Evolutionary conservation across 2,329 filamentous ascomycete genomes (phyloP).

Genomic region (Colletotrichum viniferum): DNA sequence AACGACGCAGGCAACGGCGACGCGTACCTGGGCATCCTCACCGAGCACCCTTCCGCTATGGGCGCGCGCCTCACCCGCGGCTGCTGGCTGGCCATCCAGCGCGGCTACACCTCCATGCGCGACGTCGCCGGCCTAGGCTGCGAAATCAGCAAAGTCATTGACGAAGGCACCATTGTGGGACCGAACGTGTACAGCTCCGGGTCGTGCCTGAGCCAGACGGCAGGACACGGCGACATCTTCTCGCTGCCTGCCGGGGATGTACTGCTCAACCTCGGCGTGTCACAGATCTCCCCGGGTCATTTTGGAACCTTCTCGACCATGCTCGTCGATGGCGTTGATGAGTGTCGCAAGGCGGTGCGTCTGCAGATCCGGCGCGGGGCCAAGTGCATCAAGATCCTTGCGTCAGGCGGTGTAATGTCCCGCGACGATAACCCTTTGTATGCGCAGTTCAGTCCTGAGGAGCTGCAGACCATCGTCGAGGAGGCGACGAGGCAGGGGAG

Average conservation of each 20-base stretch:
- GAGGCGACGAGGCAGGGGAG: constrained; percentile 44
- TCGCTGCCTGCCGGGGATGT: constrained; percentile 38
- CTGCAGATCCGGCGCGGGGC: constrained; percentile 49
- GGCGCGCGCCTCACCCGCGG: constrained; percentile 46
- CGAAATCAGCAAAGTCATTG: constrained; percentile 17
- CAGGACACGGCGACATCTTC: constrained; percentile 51
- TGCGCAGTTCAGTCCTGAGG: constrained; percentile 47
- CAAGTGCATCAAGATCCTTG: constrained; percentile 52
- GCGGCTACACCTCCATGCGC: constrained; percentile 55
- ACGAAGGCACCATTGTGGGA: constrained; percentile 44
- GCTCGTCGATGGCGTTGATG: constrained; percentile 50
- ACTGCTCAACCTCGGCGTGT: constrained; percentile 37
- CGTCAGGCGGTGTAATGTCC: constrained; percentile 45
- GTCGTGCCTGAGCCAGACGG: constrained; percentile 48
- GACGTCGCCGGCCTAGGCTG: constrained; percentile 41
- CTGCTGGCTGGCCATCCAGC: constrained; percentile 43
- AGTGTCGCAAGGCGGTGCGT: constrained; percentile 47
- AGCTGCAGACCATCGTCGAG: constrained; percentile 45
- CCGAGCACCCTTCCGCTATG: constrained; percentile 32
- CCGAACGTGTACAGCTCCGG: constrained; percentile 54
- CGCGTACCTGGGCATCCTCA: constrained; percentile 22
- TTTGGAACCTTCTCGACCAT: constrained; percentile 30
- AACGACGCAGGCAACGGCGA: constrained; percentile 22
- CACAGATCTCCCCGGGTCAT: constrained; percentile 32
- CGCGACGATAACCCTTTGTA: constrained; percentile 44